phyloP scores from a whole-genome alignment of 768 basidiomycete genomes.

The Hygrophorus pudorinus region DNA sequence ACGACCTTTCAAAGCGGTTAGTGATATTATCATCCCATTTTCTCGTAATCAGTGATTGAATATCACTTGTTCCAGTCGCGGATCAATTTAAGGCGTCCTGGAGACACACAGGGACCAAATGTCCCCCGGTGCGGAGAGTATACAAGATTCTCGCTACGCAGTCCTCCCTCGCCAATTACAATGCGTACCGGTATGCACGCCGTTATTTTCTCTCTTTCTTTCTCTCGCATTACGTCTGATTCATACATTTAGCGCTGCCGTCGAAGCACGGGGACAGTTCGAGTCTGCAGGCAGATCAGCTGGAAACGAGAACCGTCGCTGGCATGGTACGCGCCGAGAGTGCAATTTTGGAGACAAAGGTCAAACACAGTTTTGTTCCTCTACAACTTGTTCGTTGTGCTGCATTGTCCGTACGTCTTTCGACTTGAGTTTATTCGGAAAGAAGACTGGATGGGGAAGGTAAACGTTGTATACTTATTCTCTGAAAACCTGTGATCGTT shows the following conservation, averaged over 20 bases:
- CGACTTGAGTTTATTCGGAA: constrained; percentile 51
- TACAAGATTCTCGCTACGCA: constrained; percentile 54
- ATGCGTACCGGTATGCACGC: constrained; percentile 44
- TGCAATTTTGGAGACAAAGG: constrained; percentile 60
- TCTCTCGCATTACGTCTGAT: background rate
- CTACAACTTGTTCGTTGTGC: constrained; percentile 50
- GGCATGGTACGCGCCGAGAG: constrained; percentile 62
- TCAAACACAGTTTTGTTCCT: constrained; percentile 43
- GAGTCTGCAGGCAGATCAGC: constrained; percentile 39
- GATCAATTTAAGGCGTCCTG: constrained; percentile 64
- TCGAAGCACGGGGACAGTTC: constrained; percentile 56
- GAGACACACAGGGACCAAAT: constrained; percentile 45
- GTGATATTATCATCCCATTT: constrained; percentile 12
- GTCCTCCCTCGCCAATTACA: constrained; percentile 42
- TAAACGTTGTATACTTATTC: constrained; percentile 16
- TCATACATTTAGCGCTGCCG: constrained; percentile 29
- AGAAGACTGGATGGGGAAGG: constrained; percentile 69
- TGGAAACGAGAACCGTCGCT: constrained; percentile 66
- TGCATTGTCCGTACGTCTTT: constrained; percentile 56
- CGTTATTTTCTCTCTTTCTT: background rate
- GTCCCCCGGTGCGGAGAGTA: constrained; percentile 48
- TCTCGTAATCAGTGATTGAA: constrained; percentile 1
- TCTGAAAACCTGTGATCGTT: constrained; percentile 3
- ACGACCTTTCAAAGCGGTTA: constrained; percentile 57
- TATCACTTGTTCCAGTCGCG: constrained; percentile 27